These are phyloP conservation scores for Claviceps quebecensis DNA, from an alignment of 2,329 filamentous ascomycete species.

Conservation along the genomic window DNA sequence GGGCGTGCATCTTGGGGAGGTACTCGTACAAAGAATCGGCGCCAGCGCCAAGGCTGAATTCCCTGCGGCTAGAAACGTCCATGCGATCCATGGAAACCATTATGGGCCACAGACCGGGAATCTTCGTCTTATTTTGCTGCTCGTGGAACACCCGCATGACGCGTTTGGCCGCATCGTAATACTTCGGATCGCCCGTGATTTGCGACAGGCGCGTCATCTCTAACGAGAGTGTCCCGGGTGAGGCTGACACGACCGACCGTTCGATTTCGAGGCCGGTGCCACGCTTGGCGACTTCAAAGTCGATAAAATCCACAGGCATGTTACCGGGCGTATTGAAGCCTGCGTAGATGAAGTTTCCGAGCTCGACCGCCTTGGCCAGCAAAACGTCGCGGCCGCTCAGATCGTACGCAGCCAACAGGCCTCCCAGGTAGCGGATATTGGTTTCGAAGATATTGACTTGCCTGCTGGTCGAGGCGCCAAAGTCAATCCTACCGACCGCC, in stretches of 20 bases:
- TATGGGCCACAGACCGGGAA: conserved; percentile 64
- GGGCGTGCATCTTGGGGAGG: conserved; percentile 71
- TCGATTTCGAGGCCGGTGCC: conserved; percentile 22
- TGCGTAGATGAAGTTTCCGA: conserved; percentile 50
- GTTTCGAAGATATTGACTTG: conserved; percentile 57
- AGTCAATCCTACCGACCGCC: conserved; percentile 45
- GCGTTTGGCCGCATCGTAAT: conserved; percentile 56
- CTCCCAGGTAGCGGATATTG: conserved; percentile 57
- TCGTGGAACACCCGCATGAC: conserved; percentile 54
- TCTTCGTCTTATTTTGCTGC: conserved; percentile 48
- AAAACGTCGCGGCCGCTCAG: conserved; percentile 42
- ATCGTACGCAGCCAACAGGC: conserved; percentile 56
- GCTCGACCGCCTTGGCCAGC: conserved; percentile 46
- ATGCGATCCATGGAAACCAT: conserved; percentile 43
- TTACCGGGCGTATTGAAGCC: conserved; percentile 55
- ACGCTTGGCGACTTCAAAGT: conserved; percentile 25
- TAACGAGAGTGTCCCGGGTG: conserved; percentile 50
- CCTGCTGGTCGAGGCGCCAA: conserved; percentile 32
- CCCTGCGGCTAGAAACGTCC: conserved; percentile 18
- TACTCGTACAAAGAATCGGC: conserved; percentile 61
- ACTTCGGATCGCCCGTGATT: conserved; percentile 57
- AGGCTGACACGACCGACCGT: conserved; percentile 26
- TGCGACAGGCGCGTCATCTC: conserved; percentile 64
- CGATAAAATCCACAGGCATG: conserved; percentile 42
- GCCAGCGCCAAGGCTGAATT: conserved; percentile 24